These are phyloP conservation scores for Vigna reflexopilosa DNA, from an alignment of 306 rosid genomes.

Conservation along the genomic window DNA sequence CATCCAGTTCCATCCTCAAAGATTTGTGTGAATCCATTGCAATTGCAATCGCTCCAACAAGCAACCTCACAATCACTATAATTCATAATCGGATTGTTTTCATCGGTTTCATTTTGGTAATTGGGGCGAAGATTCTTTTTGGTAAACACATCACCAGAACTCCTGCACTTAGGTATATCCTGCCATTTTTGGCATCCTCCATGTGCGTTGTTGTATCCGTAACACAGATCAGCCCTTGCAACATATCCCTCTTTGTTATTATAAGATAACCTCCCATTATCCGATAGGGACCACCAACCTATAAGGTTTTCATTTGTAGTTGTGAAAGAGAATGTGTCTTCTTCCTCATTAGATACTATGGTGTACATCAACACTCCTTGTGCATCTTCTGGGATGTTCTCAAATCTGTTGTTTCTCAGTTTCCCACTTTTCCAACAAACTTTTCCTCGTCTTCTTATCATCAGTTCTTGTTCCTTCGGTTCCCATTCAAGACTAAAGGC, in stretches of 20 bases:
- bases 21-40: background rate
- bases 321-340: background rate
- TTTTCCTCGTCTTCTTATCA: background rate
- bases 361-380: background rate
- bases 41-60: background rate
- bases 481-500: slow-evolving; percentile 45
- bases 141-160: background rate
- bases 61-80: background rate
- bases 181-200: slow-evolving; percentile 1
- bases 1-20: background rate
- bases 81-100: accelerated
- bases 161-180: background rate
- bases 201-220: background rate
- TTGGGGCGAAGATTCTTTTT: background rate
- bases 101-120: background rate
- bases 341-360: background rate
- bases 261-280: no score
- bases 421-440: slow-evolving; percentile 15
- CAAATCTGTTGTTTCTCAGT: background rate
- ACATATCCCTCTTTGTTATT: background rate
- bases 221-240: background rate
- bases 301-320: background rate
- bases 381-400: background rate
- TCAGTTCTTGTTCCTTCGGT: background rate
- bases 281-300: no score